These are phyloP conservation scores for Chondrus crispus DNA, from an alignment of 23 red algal species.

Conservation along the genomic window DNA sequence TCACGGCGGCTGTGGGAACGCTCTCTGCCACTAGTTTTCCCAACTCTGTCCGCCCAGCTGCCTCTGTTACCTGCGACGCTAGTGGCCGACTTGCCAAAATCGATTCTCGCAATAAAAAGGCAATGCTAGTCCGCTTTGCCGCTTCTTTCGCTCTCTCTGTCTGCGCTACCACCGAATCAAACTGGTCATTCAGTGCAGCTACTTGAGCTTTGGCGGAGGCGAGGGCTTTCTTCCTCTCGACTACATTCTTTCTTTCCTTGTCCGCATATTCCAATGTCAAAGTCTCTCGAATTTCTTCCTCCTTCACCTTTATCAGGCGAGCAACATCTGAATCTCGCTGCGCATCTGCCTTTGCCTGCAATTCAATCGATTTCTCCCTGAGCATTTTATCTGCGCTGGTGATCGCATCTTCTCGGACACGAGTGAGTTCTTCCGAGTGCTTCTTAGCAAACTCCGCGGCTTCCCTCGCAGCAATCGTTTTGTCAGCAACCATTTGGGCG, in stretches of 20 bases:
- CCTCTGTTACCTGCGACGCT: not conserved
- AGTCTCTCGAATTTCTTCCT: slow-evolving; percentile 15
- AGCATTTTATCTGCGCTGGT: slow-evolving; percentile 16
- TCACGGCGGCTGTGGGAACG: slow-evolving; percentile 17
- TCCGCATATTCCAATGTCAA: slow-evolving; percentile 41
- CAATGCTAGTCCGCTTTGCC: slow-evolving; percentile 10
- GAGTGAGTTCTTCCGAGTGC: slow-evolving; percentile 43
- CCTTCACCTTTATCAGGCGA: slow-evolving; percentile 30
- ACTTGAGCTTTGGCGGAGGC: slow-evolving; percentile 16
- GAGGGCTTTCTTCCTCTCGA: not conserved
- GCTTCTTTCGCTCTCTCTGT: slow-evolving; percentile 54
- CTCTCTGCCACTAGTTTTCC: slow-evolving; percentile 40
- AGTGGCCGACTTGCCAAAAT: slow-evolving; percentile 2
- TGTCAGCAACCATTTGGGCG: slow-evolving; percentile 53
- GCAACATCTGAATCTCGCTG: slow-evolving; percentile 38
- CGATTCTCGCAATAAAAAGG: slow-evolving; percentile 38
- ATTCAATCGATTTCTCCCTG: slow-evolving; percentile 25
- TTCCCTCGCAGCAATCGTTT: slow-evolving; percentile 53
- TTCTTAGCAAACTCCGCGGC: slow-evolving; percentile 11
- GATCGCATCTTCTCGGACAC: slow-evolving; percentile 31
- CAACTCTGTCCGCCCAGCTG: not conserved
- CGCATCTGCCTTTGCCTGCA: not conserved
- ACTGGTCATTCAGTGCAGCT: slow-evolving; percentile 27
- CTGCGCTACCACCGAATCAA: slow-evolving; percentile 24
- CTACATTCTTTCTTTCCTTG: not conserved